A percentile compares a stretch with the other conserved stretches of the same genome.
Conservation (phyloP, 805 yeast genomes). For the Metschnikowia bowlesiae region DNA sequence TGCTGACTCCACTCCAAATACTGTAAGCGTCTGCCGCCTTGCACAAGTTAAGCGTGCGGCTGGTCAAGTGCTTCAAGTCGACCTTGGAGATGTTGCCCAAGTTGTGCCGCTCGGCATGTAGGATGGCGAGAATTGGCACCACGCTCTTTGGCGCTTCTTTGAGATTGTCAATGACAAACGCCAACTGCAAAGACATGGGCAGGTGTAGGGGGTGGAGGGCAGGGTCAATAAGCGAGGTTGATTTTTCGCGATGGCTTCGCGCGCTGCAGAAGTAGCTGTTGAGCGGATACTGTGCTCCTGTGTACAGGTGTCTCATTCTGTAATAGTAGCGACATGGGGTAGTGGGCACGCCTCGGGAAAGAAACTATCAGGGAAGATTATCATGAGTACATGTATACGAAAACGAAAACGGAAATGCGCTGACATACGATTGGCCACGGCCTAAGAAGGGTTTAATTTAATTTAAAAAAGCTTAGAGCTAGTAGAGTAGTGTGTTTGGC, state of each 20-base stretch:
- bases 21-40: constrained; percentile 37
- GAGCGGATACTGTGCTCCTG: no score
- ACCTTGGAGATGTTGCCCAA: constrained; percentile 43
- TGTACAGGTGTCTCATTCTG: no score
- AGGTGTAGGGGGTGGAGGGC: neutral
- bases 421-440: neutral
- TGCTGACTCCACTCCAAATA: constrained; percentile 59
- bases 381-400: no score
- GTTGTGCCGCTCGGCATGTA: constrained; percentile 25
- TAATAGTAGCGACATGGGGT: no score
- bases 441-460: no score
- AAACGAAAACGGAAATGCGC: neutral
- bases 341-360: no score
- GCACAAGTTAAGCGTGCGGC: constrained; percentile 40
- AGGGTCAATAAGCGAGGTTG: neutral
- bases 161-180: constrained; percentile 24
- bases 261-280: neutral
- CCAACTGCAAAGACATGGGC: constrained; percentile 21
- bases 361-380: no score
- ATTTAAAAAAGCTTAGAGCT: no score
- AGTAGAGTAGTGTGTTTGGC: no score
- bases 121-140: constrained; percentile 29
- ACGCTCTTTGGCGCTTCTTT: constrained; percentile 21
- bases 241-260: constrained; percentile 2
- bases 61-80: constrained; percentile 48